These are phyloP conservation scores for Danielia reshetovae DNA, from an alignment of 805 yeast species.

Conservation along the genomic window DNA sequence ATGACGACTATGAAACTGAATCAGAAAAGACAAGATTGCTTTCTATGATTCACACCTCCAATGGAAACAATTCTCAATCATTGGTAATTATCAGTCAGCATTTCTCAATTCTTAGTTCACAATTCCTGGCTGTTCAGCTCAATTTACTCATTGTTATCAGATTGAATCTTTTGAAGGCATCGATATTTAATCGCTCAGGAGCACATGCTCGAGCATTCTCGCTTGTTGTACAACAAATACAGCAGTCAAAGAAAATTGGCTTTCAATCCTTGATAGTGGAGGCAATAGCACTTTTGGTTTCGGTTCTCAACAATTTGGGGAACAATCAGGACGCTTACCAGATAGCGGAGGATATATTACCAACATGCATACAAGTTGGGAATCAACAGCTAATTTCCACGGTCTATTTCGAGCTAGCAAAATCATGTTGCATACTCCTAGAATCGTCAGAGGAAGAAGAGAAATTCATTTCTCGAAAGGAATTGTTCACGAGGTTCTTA, in stretches of 20 bases:
- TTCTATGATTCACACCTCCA: slow-evolving; percentile 6
- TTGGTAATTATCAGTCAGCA: slow-evolving; percentile 7
- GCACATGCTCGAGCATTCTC: slow-evolving; percentile 49
- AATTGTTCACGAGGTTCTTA: slow-evolving; percentile 27
- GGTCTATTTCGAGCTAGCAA: slow-evolving; percentile 30
- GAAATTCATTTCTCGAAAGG: too few species aligned
- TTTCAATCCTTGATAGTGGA: slow-evolving; percentile 43
- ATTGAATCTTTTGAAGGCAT: slow-evolving; percentile 45
- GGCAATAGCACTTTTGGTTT: slow-evolving; percentile 43
- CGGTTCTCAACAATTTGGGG: slow-evolving; percentile 40
- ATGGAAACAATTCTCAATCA: slow-evolving; percentile 28
- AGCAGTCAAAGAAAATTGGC: slow-evolving; percentile 45
- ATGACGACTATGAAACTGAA: slow-evolving; percentile 7
- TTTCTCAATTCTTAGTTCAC: neutral
- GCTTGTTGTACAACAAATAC: slow-evolving; percentile 45
- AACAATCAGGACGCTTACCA: slow-evolving; percentile 41
- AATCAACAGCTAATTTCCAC: slow-evolving; percentile 35
- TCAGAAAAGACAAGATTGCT: slow-evolving; percentile 6
- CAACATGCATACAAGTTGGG: slow-evolving; percentile 39
- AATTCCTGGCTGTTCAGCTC: slow-evolving; percentile 1
- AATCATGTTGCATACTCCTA: slow-evolving; percentile 18
- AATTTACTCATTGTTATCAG: slow-evolving; percentile 44
- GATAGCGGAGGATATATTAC: slow-evolving; percentile 40
- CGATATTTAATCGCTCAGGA: slow-evolving; percentile 18
- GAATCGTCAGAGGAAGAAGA: neutral